Percentiles rank a stretch among this genome's conserved stretches.
Conservation (phyloP, 352 stramenopile species). For the Halophytophthora batemanensis region DNA sequence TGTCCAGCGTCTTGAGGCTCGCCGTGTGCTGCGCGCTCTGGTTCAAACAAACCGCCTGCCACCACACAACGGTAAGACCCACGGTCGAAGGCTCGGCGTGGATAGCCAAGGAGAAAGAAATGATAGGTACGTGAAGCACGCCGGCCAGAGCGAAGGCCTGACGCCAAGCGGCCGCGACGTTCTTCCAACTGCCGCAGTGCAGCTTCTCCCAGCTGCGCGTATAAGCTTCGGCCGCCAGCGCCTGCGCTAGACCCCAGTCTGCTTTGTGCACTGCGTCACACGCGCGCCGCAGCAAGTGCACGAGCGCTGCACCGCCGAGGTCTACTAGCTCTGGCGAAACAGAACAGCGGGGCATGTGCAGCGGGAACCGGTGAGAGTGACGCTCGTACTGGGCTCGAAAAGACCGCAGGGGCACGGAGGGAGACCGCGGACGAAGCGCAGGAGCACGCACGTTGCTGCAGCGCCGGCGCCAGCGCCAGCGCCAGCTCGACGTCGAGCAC, state of each 20-base stretch:
- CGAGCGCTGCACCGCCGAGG: constrained; percentile 39
- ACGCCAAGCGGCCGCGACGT: constrained; percentile 49
- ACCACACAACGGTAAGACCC: too few species aligned
- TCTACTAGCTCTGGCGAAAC: constrained; percentile 33
- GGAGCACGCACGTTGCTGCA: constrained; percentile 25
- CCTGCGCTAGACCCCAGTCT: constrained; percentile 1
- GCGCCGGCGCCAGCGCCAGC: constrained; percentile 10
- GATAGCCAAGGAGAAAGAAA: too few species aligned
- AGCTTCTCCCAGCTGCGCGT: constrained; percentile 69
- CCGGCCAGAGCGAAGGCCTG: constrained; percentile 55
- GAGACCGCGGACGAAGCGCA: background rate
- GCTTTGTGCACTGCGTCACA: background rate
- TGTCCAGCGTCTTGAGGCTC: constrained; percentile 51
- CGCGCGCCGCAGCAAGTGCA: constrained; percentile 38
- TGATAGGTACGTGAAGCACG: constrained; percentile 46
- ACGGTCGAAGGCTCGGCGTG: too few species aligned
- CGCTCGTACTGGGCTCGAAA: too few species aligned
- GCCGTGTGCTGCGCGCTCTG: constrained; percentile 18
- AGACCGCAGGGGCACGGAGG: background rate
- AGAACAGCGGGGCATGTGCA: background rate
- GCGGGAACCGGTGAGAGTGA: too few species aligned
- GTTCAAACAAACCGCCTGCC: constrained; percentile 33
- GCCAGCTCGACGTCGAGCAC: constrained; percentile 3
- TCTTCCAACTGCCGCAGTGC: constrained; percentile 74
- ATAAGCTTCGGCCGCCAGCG: constrained; percentile 35